Conservation (phyloP, 1,139 yeast genomes). For the Yamadazyma trypodendri region DNA sequence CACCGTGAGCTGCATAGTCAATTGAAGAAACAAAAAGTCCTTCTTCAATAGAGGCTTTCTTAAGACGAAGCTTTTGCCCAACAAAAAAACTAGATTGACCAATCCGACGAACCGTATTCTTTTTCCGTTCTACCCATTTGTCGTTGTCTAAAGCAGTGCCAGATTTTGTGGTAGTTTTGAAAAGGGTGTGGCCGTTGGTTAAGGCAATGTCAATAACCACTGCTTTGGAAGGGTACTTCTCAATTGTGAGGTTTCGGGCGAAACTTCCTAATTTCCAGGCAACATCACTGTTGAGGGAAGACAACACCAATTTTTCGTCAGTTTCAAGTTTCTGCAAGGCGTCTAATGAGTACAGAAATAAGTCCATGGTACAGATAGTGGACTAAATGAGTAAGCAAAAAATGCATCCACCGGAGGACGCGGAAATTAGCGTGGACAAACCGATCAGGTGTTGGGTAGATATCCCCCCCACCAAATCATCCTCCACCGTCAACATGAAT, state of each 20-base stretch:
- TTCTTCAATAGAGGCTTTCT: slow-evolving; percentile 33
- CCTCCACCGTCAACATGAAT: too few species aligned
- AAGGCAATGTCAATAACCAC: slow-evolving; percentile 53
- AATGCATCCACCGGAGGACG: too few species aligned
- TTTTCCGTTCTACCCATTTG: slow-evolving; percentile 57
- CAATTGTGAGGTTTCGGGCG: slow-evolving; percentile 29
- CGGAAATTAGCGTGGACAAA: too few species aligned
- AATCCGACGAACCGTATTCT: slow-evolving; percentile 50
- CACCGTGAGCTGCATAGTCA: slow-evolving; percentile 64
- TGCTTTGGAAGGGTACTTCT: slow-evolving; percentile 24
- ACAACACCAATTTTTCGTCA: slow-evolving; percentile 18
- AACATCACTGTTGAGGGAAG: slow-evolving; percentile 25
- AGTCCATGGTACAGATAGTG: neutral
- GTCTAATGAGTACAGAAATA: slow-evolving; percentile 11
- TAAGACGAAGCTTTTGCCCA: slow-evolving; percentile 45
- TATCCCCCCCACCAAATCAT: too few species aligned
- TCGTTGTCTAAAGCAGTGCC: slow-evolving; percentile 54
- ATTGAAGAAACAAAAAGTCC: slow-evolving; percentile 40
- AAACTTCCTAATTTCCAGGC: slow-evolving; percentile 40
- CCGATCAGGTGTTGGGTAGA: too few species aligned
- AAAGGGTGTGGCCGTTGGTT: slow-evolving; percentile 49
- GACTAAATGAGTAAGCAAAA: too few species aligned
- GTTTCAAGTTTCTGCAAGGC: slow-evolving; percentile 20
- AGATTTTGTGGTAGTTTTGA: slow-evolving; percentile 47
- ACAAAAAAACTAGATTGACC: slow-evolving; percentile 53